phyloP scores from a whole-genome alignment of 139 green algal species.

The Haematococcus sp. region DNA sequence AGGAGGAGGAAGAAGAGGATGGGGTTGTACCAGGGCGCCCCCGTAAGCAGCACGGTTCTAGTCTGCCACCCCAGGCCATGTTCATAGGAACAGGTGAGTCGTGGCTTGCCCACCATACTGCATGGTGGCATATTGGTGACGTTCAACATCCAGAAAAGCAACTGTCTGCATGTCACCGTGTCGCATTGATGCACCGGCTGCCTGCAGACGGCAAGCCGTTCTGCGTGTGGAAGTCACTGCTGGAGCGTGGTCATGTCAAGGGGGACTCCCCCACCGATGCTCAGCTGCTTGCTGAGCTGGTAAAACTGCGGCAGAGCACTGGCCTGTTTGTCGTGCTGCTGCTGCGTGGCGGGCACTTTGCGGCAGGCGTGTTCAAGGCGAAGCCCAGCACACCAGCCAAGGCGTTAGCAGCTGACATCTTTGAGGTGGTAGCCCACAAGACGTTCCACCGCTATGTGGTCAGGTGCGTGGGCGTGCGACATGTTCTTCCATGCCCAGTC shows the following conservation, averaged over 20 bases:
- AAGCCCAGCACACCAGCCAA: slow-evolving; percentile 20
- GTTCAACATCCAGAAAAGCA: too few species aligned
- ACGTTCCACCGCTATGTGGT: slow-evolving; percentile 89
- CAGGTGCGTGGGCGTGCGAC: slow-evolving; percentile 34
- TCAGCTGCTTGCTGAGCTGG: slow-evolving; percentile 36
- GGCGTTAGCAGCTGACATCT: slow-evolving; percentile 23
- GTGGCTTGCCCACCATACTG: too few species aligned
- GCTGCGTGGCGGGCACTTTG: slow-evolving; percentile 73
- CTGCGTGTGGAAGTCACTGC: slow-evolving; percentile 67
- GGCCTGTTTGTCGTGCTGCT: slow-evolving; percentile 39
- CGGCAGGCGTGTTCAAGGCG: slow-evolving; percentile 63
- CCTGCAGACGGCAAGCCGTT: slow-evolving; percentile 45
- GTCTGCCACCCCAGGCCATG: slow-evolving; percentile 4
- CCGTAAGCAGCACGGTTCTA: not conserved
- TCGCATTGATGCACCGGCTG: not conserved
- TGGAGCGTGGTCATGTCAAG: slow-evolving; percentile 46
- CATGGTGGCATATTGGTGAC: too few species aligned
- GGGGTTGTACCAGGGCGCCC: not conserved
- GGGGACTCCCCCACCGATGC: slow-evolving; percentile 3
- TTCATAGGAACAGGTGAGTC: slow-evolving; percentile 3
- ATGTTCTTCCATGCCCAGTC: too few species aligned
- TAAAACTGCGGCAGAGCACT: slow-evolving; percentile 21
- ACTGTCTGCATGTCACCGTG: not conserved
- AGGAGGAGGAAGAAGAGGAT: slow-evolving; percentile 14
- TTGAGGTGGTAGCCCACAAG: slow-evolving; percentile 70